Percentiles rank a stretch among this genome's conserved stretches.
These are phyloP conservation scores for Rutidosis leptorrhynchoides DNA, from an alignment of 129 eudicot genomes.

Conservation along the genomic window DNA sequence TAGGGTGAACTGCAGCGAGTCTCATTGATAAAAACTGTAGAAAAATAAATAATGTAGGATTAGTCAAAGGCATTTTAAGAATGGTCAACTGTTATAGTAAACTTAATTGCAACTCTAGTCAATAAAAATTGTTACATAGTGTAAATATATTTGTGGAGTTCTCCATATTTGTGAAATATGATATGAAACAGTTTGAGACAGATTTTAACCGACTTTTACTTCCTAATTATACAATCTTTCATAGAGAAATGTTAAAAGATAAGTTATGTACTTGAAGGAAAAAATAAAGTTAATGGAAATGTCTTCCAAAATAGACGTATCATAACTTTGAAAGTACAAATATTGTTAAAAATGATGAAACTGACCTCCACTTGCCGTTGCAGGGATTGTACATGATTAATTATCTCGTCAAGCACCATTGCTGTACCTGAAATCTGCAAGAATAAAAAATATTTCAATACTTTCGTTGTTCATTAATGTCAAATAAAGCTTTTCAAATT, in stretches of 20 bases:
- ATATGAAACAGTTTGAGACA: not conserved
- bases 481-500: too few species aligned
- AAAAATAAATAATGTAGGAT: constrained; percentile 15
- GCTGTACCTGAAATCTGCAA: constrained; percentile 86
- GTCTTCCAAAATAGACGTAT: not conserved
- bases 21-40: constrained; percentile 89
- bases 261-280: not conserved
- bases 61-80: constrained; percentile 14
- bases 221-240: not conserved
- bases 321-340: not conserved
- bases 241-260: not conserved
- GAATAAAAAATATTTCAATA: not conserved
- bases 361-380: constrained; percentile 95
- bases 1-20: constrained; percentile 92
- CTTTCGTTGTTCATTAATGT: not conserved
- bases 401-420: constrained; percentile 83
- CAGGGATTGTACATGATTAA: constrained; percentile 75
- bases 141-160: not conserved
- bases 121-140: not conserved
- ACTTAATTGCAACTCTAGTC: not conserved
- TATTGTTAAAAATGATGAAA: constrained; percentile 1
- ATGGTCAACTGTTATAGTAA: not conserved
- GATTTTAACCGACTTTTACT: not conserved
- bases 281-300: not conserved
- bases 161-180: constrained; percentile 4